These are phyloP conservation scores for Aspergillus thermomutatus DNA, from an alignment of 2,329 filamentous ascomycete genomes.

Conservation along the genomic window DNA sequence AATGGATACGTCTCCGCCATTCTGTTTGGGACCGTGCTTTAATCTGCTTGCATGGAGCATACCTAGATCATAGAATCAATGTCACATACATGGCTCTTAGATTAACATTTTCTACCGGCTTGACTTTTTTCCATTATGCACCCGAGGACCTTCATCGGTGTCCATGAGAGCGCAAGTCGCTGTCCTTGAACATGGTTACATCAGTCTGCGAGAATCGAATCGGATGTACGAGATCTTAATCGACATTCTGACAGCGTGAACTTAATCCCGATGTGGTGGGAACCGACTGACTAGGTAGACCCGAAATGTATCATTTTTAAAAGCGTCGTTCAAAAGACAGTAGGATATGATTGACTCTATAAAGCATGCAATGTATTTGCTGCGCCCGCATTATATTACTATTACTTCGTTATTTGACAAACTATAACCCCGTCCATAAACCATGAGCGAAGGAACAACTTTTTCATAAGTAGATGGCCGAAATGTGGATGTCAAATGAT, in stretches of 20 bases:
- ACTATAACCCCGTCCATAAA: not conserved
- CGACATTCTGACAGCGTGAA: too few species aligned
- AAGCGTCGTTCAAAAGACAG: not conserved
- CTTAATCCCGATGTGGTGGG: not conserved
- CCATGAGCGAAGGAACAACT: not conserved
- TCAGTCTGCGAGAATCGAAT: not conserved
- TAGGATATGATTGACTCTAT: not conserved
- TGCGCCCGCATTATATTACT: not conserved
- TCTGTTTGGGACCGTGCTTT: not conserved
- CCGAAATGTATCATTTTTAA: not conserved
- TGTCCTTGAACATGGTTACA: not conserved
- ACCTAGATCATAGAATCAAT: not conserved
- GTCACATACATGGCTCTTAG: not conserved
- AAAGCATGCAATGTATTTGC: not conserved
- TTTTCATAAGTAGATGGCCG: not conserved
- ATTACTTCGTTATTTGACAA: slow-evolving; percentile 1
- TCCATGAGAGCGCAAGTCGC: not conserved
- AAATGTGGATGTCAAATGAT: not conserved
- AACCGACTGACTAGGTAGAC: not conserved
- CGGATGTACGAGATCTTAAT: not conserved
- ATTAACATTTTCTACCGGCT: not conserved
- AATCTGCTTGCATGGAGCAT: not conserved
- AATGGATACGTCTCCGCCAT: not conserved
- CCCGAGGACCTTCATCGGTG: not conserved
- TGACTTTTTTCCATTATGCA: not conserved